Evolutionary conservation across 1,139 yeast genomes (phyloP), one percentile per base, ranked within the genome.

Genomic region (Suhomyces guaymorum): DNA sequence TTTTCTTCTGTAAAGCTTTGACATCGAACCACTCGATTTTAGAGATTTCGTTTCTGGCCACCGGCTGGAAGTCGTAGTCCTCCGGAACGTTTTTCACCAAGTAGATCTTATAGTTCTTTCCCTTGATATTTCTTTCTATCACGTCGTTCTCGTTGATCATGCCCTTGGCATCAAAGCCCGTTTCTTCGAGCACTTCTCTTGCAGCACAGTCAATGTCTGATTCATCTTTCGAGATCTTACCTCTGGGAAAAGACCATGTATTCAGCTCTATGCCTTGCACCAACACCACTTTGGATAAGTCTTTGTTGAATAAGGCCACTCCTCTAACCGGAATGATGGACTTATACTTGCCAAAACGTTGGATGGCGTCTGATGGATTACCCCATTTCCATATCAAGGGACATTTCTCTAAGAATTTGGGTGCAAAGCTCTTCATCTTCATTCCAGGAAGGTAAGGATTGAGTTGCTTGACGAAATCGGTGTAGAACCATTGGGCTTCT

Each of bases 401-500:
- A 52, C 96, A 88, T 39, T 81, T 76, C 43, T 80, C 79, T 51
- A 89, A 78, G 28, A 92, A 63, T 43, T 72, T 73, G 30, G 83
- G 75, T 0, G 92, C 81, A 59, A 94, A 90, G n/a, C 74, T 61
- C 55, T 83, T 84, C 76, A 90, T 80, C 52, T 82, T 85, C 73
- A 90, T 66, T 1, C 77, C 58, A 4, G 97, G 98, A 44, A 92
- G 69, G 19, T 73, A 61, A 2, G 95, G 94, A 55, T 88, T 84
- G 51, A 82, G 66, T 30, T 75, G 78, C 24, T 92, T 75, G 11
- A 84, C 72, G 54, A 84, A 90, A 61, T 94, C 99, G 31, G 87
- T 78, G 58, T 90, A 94, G 57, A 86, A 94, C 98, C 98, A 94
- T 53, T 89, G 96, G 2, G 98, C 98, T 60, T 94, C 98, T 68